Percentiles rank a stretch among this genome's conserved stretches.
Evolutionary conservation across 371 early-diverging fungal species (phyloP).

Genomic region (Mortierella sp.): DNA sequence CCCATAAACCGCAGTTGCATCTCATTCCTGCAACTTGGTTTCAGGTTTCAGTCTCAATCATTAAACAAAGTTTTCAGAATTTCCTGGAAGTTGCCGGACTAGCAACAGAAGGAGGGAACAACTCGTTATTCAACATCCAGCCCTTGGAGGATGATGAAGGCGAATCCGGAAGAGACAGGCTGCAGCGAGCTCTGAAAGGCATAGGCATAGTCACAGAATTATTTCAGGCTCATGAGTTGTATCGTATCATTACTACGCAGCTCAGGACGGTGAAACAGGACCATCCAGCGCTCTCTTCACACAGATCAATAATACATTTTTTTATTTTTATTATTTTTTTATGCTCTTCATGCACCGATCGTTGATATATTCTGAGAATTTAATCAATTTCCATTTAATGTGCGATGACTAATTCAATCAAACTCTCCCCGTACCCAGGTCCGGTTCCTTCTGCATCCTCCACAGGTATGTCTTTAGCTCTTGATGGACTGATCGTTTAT

Average conservation of each 20-base stretch:
- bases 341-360: no score
- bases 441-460: no score
- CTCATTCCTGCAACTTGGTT: background rate
- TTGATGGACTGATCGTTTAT: no score
- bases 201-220: no score
- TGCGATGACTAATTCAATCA: no score
- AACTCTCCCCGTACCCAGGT: no score
- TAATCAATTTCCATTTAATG: no score
- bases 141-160: background rate
- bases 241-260: background rate
- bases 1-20: background rate
- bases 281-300: background rate
- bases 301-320: no score
- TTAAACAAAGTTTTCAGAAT: background rate
- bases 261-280: background rate
- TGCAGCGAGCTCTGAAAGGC: background rate
- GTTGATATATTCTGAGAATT: no score
- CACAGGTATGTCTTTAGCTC: no score
- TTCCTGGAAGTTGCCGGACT: background rate
- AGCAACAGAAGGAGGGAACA: background rate
- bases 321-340: no score
- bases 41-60: background rate
- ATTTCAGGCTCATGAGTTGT: background rate
- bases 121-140: background rate
- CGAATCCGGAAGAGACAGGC: background rate